phyloP scores from a whole-genome alignment of 108 stramenopile species.

The Heterococcus sp. region DNA sequence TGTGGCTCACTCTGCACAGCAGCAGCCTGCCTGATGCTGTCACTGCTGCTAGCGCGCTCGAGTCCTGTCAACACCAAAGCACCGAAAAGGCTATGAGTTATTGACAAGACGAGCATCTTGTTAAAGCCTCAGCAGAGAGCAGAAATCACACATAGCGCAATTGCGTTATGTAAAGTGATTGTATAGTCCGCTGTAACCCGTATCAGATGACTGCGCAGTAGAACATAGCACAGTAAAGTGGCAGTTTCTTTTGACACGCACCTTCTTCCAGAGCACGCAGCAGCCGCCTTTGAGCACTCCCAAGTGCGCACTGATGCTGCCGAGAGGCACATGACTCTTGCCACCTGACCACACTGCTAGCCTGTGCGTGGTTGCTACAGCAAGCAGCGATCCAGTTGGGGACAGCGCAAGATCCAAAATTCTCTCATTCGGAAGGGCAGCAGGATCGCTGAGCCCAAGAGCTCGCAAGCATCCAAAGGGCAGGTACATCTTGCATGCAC shows the following conservation, averaged over 20 bases:
- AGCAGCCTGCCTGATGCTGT: constrained; percentile 13
- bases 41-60: constrained; percentile 12
- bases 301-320: neutral
- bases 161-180: neutral
- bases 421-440: constrained; percentile 7
- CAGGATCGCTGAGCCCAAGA: constrained; percentile 12
- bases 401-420: constrained; percentile 21
- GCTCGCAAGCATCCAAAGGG: constrained; percentile 33
- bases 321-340: constrained; percentile 32
- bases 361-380: constrained; percentile 21
- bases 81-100: neutral
- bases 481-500: constrained; percentile 45
- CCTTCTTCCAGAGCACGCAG: constrained; percentile 24
- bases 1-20: constrained; percentile 6
- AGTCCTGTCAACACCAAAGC: constrained; percentile 1
- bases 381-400: constrained; percentile 28
- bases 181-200: neutral
- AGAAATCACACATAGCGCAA: neutral
- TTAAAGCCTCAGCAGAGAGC: neutral
- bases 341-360: constrained; percentile 34
- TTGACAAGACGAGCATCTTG: neutral
- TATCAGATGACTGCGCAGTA: neutral
- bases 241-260: no score
- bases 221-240: no score
- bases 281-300: neutral